Base-by-base conservation (phyloP, 2,329 filamentous ascomycete genomes). In the Calonectria montana region DNA sequence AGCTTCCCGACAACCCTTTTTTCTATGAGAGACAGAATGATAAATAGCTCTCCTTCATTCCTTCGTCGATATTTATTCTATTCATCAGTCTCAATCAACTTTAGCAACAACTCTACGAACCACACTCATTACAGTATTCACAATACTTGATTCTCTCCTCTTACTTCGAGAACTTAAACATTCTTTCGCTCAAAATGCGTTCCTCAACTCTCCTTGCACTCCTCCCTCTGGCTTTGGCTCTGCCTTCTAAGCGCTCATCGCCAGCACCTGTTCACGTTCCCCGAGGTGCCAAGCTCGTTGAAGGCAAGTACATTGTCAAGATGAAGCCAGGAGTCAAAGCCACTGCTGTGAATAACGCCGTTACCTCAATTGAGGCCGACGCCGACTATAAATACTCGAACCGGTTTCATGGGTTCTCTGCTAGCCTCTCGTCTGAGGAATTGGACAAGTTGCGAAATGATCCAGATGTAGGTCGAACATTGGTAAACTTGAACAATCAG, bases 221-320 rank as follows among this genome's bases (percentile, higher is more conserved):
- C 65, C 74, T 83, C 16, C 80, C 80, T 70, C 67, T 82, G 53
- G 80, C 79, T 61, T 62, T 82, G 67, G 80, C 81, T 66, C 79
- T 79, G 50, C 81, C 82, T 9, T 65, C 78, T 47, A 79, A 78
- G 71, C 83, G 82, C 39, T 72, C 78, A 55, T 75, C 79, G 39
- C 82, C 81, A n/a, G 83, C 83, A 21, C 83, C 83, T 41, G 65
- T 84, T 35, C 68, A 83, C 41, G 75, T 79, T n/a, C 81, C 82
- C 48, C 81, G 81, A 13, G 79, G 76, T 35, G 79, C 73, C 47
- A 71, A 80, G 73, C 70, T 82, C 65, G 73, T 84, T 39, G 80
- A 81, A 53, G 81, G 80, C 77, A 84, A 81, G 74, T 84, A 81
- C 79, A 84, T 84, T 31, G 78, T 84, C 75, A 82, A 81, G 74